Percentiles rank a stretch among this genome's conserved stretches.
Conservation (phyloP, 306 rosid genomes). For the Rubus parviflorus region DNA sequence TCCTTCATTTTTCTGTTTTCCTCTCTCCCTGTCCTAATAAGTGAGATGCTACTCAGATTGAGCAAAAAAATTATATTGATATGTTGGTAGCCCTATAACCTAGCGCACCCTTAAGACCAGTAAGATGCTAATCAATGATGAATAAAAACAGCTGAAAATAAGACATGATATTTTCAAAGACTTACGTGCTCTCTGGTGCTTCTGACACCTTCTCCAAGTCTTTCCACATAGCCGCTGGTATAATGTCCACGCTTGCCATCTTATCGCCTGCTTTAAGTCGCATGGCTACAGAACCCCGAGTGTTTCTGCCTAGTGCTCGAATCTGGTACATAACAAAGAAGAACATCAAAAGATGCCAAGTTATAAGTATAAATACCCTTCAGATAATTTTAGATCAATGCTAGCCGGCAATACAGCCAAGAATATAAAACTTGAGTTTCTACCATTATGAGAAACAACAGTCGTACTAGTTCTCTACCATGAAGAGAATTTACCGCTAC, state of each 20-base stretch:
- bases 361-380: neutral
- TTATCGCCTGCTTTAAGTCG: conserved; percentile 77
- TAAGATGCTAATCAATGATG: neutral
- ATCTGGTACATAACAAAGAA: conserved; percentile 52
- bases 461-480: neutral
- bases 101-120: conserved; percentile 18
- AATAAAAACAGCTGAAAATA: conserved; percentile 17
- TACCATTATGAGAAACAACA: neutral
- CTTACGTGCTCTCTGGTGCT: conserved; percentile 54
- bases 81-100: neutral
- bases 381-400: neutral
- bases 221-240: conserved; percentile 77
- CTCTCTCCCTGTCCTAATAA: neutral
- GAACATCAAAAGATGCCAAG: conserved; percentile 18
- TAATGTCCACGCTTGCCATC: conserved; percentile 90
- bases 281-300: conserved; percentile 90
- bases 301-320: conserved; percentile 79
- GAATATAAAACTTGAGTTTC: neutral
- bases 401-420: neutral
- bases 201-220: conserved; percentile 44
- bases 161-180: conserved; percentile 17
- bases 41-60: neutral
- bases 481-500: neutral
- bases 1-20: neutral
- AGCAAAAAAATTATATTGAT: neutral